These are phyloP conservation scores for Monosporascus sp. DNA, from an alignment of 2,329 filamentous ascomycete species.

Conservation along the genomic window DNA sequence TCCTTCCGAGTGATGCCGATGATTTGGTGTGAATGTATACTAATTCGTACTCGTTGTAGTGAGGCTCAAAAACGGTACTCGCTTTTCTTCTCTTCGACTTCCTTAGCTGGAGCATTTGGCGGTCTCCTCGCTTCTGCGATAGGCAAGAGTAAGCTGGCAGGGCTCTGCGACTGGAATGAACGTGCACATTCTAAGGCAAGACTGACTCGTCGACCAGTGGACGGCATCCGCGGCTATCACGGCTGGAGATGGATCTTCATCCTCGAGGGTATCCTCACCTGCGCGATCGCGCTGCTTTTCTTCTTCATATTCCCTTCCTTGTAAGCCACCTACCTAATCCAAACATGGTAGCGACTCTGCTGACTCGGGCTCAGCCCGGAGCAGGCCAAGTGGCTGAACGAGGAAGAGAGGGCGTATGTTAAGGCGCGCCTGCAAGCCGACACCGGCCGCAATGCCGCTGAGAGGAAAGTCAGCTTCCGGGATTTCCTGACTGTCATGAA, in stretches of 20 bases:
- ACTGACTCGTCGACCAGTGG: conserved; percentile 42
- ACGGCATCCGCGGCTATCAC: conserved; percentile 59
- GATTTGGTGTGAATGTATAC: not conserved
- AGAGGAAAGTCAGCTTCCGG: conserved; percentile 53
- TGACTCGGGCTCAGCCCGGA: conserved; percentile 47
- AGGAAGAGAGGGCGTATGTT: conserved; percentile 65
- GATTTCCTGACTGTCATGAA: conserved; percentile 63
- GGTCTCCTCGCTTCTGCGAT: conserved; percentile 82
- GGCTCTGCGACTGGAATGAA: not conserved
- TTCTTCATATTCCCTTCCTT: conserved; percentile 71
- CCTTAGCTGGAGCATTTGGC: conserved; percentile 77
- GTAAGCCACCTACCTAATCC: conserved; percentile 21
- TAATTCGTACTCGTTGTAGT: conserved; percentile 12
- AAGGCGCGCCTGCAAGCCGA: conserved; percentile 63
- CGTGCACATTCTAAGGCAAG: not conserved
- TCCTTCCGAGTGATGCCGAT: not conserved
- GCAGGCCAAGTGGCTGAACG: conserved; percentile 65
- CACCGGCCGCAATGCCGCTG: conserved; percentile 61
- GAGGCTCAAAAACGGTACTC: conserved; percentile 90
- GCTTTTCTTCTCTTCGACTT: conserved; percentile 87
- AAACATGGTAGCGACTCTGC: not conserved
- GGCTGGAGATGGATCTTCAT: conserved; percentile 87
- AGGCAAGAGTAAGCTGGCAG: conserved; percentile 54
- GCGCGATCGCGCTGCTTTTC: conserved; percentile 42
- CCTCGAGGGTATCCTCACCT: conserved; percentile 58